These are phyloP conservation scores for Xylaria castorea DNA, from an alignment of 495 filamentous ascomycete genomes.

Conservation along the genomic window DNA sequence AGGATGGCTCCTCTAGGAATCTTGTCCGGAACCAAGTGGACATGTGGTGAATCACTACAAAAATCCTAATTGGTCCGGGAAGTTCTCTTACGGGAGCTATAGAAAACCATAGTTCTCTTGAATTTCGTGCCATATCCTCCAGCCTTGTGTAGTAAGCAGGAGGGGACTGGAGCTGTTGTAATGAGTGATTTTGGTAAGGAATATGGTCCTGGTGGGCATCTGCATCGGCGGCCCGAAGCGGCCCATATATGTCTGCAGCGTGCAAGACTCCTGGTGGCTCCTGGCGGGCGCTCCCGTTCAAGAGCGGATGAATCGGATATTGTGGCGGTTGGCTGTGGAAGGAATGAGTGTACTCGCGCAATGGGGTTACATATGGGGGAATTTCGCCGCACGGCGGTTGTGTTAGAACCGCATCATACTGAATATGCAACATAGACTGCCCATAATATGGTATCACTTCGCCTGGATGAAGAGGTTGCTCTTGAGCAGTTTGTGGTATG, in stretches of 20 bases:
- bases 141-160: conserved; percentile 58
- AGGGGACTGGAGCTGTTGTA: conserved; percentile 31
- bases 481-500: neutral
- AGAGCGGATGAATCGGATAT: neutral
- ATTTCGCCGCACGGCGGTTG: neutral
- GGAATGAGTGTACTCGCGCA: neutral
- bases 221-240: conserved; percentile 9
- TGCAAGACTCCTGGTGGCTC: neutral
- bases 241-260: neutral
- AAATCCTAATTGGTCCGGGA: conserved; percentile 65
- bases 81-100: conserved; percentile 67
- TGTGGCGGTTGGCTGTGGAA: neutral
- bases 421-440: neutral
- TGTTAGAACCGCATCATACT: conserved; percentile 15
- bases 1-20: conserved; percentile 61
- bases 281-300: neutral
- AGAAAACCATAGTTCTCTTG: conserved; percentile 67
- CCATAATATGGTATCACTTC: neutral
- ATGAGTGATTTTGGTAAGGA: conserved; percentile 32
- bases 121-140: conserved; percentile 63
- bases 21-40: conserved; percentile 58
- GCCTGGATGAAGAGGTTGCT: neutral
- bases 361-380: neutral
- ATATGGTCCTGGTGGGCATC: conserved; percentile 36
- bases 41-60: conserved; percentile 68